Evolutionary conservation across 768 basidiomycete species (phyloP).

Genomic region (Exsudoporus frostii): DNA sequence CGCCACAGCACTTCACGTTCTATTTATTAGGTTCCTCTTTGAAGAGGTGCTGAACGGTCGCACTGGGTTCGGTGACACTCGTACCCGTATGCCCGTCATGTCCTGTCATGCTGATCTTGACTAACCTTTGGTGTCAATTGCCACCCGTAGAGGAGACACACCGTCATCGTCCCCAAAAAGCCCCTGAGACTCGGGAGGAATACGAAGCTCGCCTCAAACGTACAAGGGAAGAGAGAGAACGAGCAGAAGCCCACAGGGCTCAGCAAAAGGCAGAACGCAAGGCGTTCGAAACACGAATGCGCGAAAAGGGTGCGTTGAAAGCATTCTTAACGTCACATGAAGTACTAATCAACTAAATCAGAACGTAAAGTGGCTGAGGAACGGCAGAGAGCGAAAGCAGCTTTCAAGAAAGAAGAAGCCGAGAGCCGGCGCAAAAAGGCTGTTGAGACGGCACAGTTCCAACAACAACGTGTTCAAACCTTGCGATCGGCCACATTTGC

Average conservation of each 20-base stretch:
- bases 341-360: constrained; percentile 14
- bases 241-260: constrained; percentile 45
- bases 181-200: constrained; percentile 49
- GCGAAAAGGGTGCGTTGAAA: constrained; percentile 45
- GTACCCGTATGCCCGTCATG: constrained; percentile 26
- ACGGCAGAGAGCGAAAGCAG: constrained; percentile 53
- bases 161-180: constrained; percentile 8
- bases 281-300: constrained; percentile 42
- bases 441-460: constrained; percentile 45
- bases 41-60: constrained; percentile 43
- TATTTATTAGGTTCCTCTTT: constrained; percentile 43
- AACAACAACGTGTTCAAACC: constrained; percentile 49
- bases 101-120: constrained; percentile 7
- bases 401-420: constrained; percentile 55
- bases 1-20: neutral
- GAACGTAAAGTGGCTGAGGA: constrained; percentile 55
- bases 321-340: constrained; percentile 3
- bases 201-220: constrained; percentile 50
- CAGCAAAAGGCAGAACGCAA: constrained; percentile 49
- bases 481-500: constrained; percentile 61
- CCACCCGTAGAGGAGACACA: constrained; percentile 20
- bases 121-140: constrained; percentile 3
- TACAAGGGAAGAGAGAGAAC: constrained; percentile 51
- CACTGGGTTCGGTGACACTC: constrained; percentile 25
- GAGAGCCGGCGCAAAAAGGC: constrained; percentile 44